phyloP scores from a whole-genome alignment of 768 basidiomycete genomes.

The Asterophora lycoperdoides region DNA sequence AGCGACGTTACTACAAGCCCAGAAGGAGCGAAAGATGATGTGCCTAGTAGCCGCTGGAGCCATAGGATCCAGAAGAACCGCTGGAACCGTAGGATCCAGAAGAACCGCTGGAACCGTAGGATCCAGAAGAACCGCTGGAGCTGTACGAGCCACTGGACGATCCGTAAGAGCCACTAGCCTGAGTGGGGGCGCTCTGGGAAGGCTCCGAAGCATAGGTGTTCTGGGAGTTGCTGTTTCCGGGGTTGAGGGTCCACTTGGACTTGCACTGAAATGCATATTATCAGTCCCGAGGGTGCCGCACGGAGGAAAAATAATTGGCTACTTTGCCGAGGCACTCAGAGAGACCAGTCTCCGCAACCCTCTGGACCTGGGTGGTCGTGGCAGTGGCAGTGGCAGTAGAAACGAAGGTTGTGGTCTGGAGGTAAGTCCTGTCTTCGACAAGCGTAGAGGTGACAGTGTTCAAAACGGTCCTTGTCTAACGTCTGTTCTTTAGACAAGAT shows the following conservation, averaged over 20 bases:
- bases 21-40: conserved; percentile 10
- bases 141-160: conserved; percentile 8
- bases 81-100: conserved; percentile 22
- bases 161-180: conserved; percentile 17
- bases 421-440: conserved; percentile 42
- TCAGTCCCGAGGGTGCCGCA: conserved; percentile 11
- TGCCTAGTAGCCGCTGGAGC: conserved; percentile 28
- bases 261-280: conserved; percentile 43
- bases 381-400: conserved; percentile 45
- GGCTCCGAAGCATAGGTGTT: conserved; percentile 41
- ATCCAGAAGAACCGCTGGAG: conserved; percentile 3
- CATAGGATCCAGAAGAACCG: conserved; percentile 8
- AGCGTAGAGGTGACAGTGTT: conserved; percentile 53
- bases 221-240: conserved; percentile 46
- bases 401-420: conserved; percentile 49
- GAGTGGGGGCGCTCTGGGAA: conserved; percentile 17
- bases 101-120: conserved; percentile 15
- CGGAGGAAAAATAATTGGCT: conserved; percentile 26
- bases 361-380: conserved; percentile 42
- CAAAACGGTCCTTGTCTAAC: conserved; percentile 54
- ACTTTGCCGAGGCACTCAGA: conserved; percentile 51
- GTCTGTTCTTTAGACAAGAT: not conserved
- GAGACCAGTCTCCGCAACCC: conserved; percentile 47
- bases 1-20: conserved; percentile 24
- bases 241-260: conserved; percentile 46